Conservation (phyloP, 176 grass and related monocot genomes). For the Zea luxurians region DNA sequence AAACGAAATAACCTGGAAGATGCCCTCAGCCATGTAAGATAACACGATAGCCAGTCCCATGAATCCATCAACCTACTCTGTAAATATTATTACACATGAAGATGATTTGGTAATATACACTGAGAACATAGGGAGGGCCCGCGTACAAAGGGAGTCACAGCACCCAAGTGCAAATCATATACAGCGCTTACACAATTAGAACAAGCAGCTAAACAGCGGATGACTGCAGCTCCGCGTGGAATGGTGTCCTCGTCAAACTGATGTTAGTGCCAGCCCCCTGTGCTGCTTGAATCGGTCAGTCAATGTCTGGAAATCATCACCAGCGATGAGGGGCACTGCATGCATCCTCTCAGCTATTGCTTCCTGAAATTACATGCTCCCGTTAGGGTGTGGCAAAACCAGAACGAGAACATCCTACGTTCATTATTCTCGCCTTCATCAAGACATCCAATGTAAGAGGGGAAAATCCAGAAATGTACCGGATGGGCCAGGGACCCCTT, state of each 20-base stretch:
- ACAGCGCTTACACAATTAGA: constrained; percentile 18
- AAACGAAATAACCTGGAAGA: not conserved
- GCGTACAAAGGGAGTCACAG: not conserved
- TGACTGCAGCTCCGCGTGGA: not conserved
- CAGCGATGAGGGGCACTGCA: not conserved
- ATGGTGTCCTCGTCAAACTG: not conserved
- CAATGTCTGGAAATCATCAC: not conserved
- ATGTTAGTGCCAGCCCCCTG: not conserved
- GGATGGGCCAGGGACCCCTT: constrained; percentile 47
- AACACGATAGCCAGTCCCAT: not conserved
- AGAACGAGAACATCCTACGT: not conserved
- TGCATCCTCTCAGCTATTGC: constrained; percentile 37
- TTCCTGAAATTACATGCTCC: constrained; percentile 36
- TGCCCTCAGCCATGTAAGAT: not conserved
- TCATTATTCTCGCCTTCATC: not conserved
- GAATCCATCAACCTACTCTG: not conserved
- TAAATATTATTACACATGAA: constrained; percentile 12
- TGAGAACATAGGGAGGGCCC: not conserved
- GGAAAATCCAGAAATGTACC: constrained; percentile 43
- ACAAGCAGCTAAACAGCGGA: not conserved
- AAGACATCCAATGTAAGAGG: not conserved
- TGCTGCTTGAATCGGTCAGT: not conserved
- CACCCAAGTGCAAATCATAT: constrained; percentile 37
- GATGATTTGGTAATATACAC: constrained; percentile 26
- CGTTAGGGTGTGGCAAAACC: constrained; percentile 5